Percentiles rank a stretch among this genome's conserved stretches.
phyloP scores from a whole-genome alignment of 1,284 basidiomycete species.

The Cryptococcus amylolentus region DNA sequence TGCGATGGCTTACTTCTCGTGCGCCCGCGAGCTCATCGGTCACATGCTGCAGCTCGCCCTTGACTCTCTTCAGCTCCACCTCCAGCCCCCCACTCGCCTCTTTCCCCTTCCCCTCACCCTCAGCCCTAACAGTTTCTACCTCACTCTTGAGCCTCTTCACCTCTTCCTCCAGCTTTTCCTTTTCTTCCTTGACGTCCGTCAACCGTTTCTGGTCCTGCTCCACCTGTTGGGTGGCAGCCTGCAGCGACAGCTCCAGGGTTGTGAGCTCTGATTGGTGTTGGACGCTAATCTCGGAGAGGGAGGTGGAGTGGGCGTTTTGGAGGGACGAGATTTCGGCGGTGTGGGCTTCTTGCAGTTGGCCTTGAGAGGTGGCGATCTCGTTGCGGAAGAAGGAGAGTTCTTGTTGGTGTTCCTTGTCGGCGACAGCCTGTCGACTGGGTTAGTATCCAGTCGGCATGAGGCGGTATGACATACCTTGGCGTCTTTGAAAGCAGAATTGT shows the following conservation, averaged over 20 bases:
- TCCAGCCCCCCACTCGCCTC: slow-evolving; percentile 11
- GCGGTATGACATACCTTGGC: slow-evolving; percentile 13
- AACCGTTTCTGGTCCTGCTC: slow-evolving; percentile 7
- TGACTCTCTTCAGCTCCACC: slow-evolving; percentile 17
- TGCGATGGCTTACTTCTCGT: slow-evolving; percentile 22
- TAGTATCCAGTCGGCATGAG: not conserved
- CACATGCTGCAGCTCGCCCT: slow-evolving; percentile 25
- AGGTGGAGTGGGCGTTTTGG: slow-evolving; percentile 21
- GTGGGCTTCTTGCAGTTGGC: slow-evolving; percentile 19
- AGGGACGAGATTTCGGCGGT: slow-evolving; percentile 25
- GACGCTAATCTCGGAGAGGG: slow-evolving; percentile 10
- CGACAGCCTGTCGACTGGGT: slow-evolving; percentile 11
- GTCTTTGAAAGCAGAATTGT: slow-evolving; percentile 15
- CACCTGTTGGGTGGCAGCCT: slow-evolving; percentile 5
- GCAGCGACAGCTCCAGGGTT: slow-evolving; percentile 6
- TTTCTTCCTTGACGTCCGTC: slow-evolving; percentile 7
- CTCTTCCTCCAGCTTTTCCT: slow-evolving; percentile 10
- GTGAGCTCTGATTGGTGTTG: slow-evolving; percentile 10
- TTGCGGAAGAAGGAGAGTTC: slow-evolving; percentile 23
- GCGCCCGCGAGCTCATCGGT: slow-evolving; percentile 37
- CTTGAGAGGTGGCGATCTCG: slow-evolving; percentile 19
- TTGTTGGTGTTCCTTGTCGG: slow-evolving; percentile 14
- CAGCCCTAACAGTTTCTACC: slow-evolving; percentile 2
- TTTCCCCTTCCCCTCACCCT: not conserved
- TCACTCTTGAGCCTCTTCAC: slow-evolving; percentile 8